Conservation (phyloP, 257 asterid species). For the Petunia secreta region DNA sequence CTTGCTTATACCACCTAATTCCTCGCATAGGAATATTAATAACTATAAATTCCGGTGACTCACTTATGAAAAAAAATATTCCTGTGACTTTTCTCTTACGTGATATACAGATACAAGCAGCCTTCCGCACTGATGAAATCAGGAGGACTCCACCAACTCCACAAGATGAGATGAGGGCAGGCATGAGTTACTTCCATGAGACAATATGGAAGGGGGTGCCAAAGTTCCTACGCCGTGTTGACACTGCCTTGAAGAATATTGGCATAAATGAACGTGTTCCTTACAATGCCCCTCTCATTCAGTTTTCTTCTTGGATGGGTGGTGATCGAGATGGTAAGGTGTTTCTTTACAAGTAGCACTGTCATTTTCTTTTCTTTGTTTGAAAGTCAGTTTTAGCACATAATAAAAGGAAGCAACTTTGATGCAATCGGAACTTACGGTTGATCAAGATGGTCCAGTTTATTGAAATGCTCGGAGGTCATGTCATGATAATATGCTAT, state of each 20-base stretch:
- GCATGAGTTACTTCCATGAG: constrained; percentile 97
- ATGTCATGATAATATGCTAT: not conserved
- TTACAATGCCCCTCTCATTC: constrained; percentile 89
- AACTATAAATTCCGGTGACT: not conserved
- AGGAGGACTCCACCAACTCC: constrained; percentile 96
- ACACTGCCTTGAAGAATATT: constrained; percentile 91
- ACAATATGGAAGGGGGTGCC: constrained; percentile 99
- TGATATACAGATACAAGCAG: constrained; percentile 83
- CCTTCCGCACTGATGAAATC: constrained; percentile 95
- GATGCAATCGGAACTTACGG: not conserved
- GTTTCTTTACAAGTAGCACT: constrained; percentile 12
- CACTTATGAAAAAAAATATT: too few relatives aligned
- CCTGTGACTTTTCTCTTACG: not conserved
- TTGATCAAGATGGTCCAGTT: constrained; percentile 7
- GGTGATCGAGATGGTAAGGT: constrained; percentile 93
- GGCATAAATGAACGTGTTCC: constrained; percentile 95
- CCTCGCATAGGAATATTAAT: constrained; percentile 1
- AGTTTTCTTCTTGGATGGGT: constrained; percentile 99
- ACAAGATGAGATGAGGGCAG: constrained; percentile 99
- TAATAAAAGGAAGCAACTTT: not conserved
- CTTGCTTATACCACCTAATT: not conserved
- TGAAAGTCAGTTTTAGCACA: constrained; percentile 8
- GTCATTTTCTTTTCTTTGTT: not conserved
- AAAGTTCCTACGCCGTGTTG: constrained; percentile 83
- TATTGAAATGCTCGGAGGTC: constrained; percentile 11